Evolutionary conservation across 352 stramenopile species (phyloP).

Genomic region (Globisporangium takayamanum): DNA sequence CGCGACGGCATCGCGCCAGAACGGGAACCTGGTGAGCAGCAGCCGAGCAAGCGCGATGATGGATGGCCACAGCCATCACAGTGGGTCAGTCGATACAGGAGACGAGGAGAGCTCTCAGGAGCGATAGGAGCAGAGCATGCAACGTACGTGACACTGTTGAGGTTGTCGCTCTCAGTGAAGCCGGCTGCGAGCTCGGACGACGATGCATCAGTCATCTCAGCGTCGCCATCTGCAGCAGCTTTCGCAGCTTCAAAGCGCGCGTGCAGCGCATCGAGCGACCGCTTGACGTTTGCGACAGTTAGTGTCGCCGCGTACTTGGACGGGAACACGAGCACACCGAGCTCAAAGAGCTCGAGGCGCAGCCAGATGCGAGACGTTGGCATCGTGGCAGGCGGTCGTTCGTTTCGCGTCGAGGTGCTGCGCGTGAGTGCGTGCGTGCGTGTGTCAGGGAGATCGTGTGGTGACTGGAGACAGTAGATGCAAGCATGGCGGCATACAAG

Average conservation of each 20-base stretch:
- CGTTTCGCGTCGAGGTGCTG: neutral
- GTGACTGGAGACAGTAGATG: neutral
- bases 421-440: neutral
- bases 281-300: conserved; percentile 55
- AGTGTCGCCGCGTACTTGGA: conserved; percentile 62
- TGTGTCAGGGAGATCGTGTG: neutral
- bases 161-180: conserved; percentile 62
- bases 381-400: conserved; percentile 16
- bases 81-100: neutral
- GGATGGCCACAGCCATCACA: neutral
- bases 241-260: conserved; percentile 23
- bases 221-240: conserved; percentile 17
- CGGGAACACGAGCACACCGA: conserved; percentile 66
- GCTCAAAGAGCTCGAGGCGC: conserved; percentile 81
- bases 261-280: conserved; percentile 54
- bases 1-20: conserved; percentile 60
- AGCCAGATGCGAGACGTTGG: conserved; percentile 57
- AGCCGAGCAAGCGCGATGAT: neutral
- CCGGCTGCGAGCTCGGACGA: neutral
- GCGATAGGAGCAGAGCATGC: neutral
- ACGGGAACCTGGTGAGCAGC: conserved; percentile 28
- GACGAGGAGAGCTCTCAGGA: neutral
- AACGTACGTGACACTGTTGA: conserved; percentile 26
- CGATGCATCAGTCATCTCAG: conserved; percentile 29
- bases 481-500: neutral